Base-by-base conservation (phyloP, 2,329 filamentous ascomycete species). In the Trichothecium sympodiale region DNA sequence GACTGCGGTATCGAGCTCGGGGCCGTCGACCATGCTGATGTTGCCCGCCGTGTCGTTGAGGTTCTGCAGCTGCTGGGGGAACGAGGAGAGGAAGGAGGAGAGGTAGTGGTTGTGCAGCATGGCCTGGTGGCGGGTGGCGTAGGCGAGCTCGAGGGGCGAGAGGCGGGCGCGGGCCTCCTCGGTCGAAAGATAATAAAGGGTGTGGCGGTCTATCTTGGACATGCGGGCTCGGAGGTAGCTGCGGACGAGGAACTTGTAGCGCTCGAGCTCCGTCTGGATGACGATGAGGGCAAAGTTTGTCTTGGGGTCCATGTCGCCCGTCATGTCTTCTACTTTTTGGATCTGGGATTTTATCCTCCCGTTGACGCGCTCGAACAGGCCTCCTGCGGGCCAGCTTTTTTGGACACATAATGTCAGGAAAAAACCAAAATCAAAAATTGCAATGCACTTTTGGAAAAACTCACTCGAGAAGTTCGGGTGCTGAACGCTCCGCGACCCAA, bases 201-300 rank as follows among this genome's bases (percentile, higher is more conserved):
- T 74, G 53, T 86, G 74, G 46, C 74, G 74, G 60, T 91, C 83
- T 46, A 93, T 83, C 80, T 83, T 25, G 36, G 83, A 77, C 38
- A 96, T 78, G n/a, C 91, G 72, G 8, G 83, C 79, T 36, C 93
- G 73, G 38, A 98, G 60, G 45, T 89, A 81, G 44, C 83, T 82
- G 41, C 91, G 73, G 14, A 96, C 74, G 16, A 98, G 69, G 52
- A 87, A 98, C 62, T 94, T 94, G 61, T 84, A 93, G 31, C 91
- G 72, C 56, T 95, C 88, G 37, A 98, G 74, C 62, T 98, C 91
- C 6, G 93, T 96, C 65, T 98, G 91, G 37, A 95, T 79, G 42
- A 98, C 82, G 33, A 95, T 94, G 51, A 96, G 78, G 41, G 78
- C 77, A 56, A 98, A 94, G 56, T 94, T 96, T 44, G 84, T 80